Conservation (phyloP, 1,139 yeast species). For the Arxiozyma heterogenica region DNA sequence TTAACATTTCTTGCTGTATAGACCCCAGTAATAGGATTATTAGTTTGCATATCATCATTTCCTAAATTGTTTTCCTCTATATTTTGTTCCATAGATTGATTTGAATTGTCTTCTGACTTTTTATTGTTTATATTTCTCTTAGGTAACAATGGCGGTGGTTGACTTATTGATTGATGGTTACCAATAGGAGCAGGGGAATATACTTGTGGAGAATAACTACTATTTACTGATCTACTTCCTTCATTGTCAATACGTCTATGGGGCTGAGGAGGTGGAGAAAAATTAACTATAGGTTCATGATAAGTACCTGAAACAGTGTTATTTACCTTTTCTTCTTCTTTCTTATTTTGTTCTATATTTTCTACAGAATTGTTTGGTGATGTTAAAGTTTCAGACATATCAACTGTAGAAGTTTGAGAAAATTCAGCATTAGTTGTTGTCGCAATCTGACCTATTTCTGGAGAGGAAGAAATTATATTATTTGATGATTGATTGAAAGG, state of each 20-base stretch:
- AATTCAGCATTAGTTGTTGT: neutral
- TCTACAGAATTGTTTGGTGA: neutral
- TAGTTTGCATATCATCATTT: neutral
- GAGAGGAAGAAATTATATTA: neutral
- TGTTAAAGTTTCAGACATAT: neutral
- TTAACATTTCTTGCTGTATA: constrained; percentile 6
- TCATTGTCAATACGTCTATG: constrained; percentile 9
- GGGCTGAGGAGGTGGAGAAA: constrained; percentile 32
- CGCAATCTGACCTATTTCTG: neutral
- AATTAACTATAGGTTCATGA: constrained; percentile 7
- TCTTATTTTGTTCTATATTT: neutral
- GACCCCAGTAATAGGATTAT: constrained; percentile 6
- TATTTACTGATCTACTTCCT: neutral
- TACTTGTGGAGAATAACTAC: neutral
- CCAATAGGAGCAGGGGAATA: neutral
- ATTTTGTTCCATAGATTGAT: neutral
- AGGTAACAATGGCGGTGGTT: constrained; percentile 9
- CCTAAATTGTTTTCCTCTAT: neutral
- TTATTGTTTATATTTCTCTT: neutral
- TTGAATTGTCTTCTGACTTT: neutral
- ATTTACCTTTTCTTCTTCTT: neutral
- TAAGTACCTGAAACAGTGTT: constrained; percentile 3
- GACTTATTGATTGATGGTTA: neutral
- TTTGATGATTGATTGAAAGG: neutral
- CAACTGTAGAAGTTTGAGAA: too few relatives aligned